These are phyloP conservation scores for Plectosphaerella sp. DNA, from an alignment of 2,329 filamentous ascomycete genomes.

Conservation along the genomic window DNA sequence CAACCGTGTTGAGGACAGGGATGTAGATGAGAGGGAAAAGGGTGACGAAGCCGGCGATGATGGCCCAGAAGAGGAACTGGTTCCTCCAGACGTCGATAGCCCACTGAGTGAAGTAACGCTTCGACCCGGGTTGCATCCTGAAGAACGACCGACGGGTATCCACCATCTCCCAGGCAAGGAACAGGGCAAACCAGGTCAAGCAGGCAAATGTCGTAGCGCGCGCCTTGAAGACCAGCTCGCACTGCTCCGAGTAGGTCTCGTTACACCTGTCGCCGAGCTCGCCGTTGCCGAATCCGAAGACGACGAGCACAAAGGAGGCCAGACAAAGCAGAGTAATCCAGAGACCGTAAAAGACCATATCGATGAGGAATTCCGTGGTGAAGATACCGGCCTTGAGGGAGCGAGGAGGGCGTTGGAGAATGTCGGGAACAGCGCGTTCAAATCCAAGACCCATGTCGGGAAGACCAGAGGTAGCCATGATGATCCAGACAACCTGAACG, in stretches of 20 bases:
- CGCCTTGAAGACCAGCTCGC: conserved; percentile 58
- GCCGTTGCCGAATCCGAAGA: conserved; percentile 55
- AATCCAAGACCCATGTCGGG: conserved; percentile 67
- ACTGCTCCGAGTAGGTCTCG: conserved; percentile 45
- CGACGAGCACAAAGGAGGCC: conserved; percentile 51
- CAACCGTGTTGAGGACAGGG: conserved; percentile 41
- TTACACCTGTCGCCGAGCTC: conserved; percentile 59
- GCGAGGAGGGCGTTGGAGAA: conserved; percentile 55
- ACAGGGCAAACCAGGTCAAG: conserved; percentile 63
- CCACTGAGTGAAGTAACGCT: conserved; percentile 53
- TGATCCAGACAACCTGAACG: conserved; percentile 66
- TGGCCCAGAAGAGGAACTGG: conserved; percentile 40
- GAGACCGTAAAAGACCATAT: conserved; percentile 56
- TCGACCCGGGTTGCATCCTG: conserved; percentile 55
- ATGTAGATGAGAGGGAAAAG: conserved; percentile 39
- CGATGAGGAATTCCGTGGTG: conserved; percentile 52
- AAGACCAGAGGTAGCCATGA: conserved; percentile 65
- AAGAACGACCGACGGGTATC: conserved; percentile 62
- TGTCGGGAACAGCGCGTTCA: conserved; percentile 57
- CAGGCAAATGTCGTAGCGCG: conserved; percentile 62
- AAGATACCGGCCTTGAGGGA: conserved; percentile 42
- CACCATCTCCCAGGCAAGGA: conserved; percentile 66
- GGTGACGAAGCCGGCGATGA: conserved; percentile 28
- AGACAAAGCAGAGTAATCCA: conserved; percentile 52
- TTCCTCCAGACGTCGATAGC: conserved; percentile 52